Conservation (phyloP, 768 basidiomycete genomes). For the Lactarius sanguifluus region DNA sequence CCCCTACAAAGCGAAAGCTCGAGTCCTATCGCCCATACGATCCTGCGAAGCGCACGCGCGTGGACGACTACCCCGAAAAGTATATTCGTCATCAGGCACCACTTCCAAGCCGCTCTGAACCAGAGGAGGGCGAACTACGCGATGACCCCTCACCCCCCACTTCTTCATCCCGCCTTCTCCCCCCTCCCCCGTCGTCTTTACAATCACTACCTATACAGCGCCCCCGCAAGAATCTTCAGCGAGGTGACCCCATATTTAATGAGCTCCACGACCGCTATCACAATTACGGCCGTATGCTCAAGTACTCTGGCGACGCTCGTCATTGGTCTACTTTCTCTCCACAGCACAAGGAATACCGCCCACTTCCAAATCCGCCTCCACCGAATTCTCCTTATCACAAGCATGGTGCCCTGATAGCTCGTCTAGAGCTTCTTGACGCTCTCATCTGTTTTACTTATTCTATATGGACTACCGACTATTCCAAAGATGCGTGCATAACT, state of each 20-base stretch:
- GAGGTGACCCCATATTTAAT: conserved; percentile 53
- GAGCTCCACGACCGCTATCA: conserved; percentile 70
- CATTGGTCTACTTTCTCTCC: conserved; percentile 72
- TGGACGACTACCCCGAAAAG: conserved; percentile 35
- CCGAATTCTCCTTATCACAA: conserved; percentile 72
- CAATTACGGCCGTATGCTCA: conserved; percentile 66
- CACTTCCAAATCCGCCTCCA: conserved; percentile 61
- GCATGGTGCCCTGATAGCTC: conserved; percentile 70
- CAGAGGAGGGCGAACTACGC: conserved; percentile 49
- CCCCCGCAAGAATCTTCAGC: conserved; percentile 54
- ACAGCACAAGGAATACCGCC: conserved; percentile 61
- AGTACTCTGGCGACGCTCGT: conserved; percentile 80
- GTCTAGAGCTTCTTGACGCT: conserved; percentile 78
- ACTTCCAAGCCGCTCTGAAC: conserved; percentile 40
- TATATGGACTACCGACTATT: conserved; percentile 75
- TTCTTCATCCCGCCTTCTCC: conserved; percentile 27
- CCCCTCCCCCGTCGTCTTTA: conserved; percentile 35
- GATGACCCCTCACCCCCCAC: conserved; percentile 37
- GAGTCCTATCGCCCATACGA: conserved; percentile 28
- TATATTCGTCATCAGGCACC: conserved; percentile 32
- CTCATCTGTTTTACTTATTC: conserved; percentile 82
- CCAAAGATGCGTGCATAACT: conserved; percentile 52
- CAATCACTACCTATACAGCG: conserved; percentile 59
- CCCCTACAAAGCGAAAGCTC: conserved; percentile 42
- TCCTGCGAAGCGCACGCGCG: conserved; percentile 33